phyloP scores from a whole-genome alignment of 306 rosid species.

The Fragaria iinumae region DNA sequence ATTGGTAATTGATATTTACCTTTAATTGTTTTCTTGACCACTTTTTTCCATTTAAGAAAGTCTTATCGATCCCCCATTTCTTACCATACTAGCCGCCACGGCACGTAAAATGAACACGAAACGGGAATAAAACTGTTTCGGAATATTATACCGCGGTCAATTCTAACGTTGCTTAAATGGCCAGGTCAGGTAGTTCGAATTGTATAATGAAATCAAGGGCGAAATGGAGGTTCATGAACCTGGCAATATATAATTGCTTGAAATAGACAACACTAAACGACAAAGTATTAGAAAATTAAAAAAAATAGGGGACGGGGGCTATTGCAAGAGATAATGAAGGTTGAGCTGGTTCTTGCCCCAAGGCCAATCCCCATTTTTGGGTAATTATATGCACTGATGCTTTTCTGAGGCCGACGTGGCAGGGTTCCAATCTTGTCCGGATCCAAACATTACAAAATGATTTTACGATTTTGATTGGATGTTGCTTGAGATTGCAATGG shows the following conservation, averaged over 20 bases:
- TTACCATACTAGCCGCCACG: background rate
- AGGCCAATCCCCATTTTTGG: background rate
- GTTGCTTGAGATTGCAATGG: too few relatives aligned
- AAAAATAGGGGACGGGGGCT: too few relatives aligned
- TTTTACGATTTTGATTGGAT: too few relatives aligned
- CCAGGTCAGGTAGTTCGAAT: background rate
- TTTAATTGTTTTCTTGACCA: too few relatives aligned
- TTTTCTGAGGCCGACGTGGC: background rate
- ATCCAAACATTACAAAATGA: too few relatives aligned
- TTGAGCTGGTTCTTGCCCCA: background rate
- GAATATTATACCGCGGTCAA: constrained; percentile 2
- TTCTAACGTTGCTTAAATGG: background rate
- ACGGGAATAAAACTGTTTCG: constrained; percentile 3
- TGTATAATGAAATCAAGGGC: background rate
- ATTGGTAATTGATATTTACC: too few relatives aligned
- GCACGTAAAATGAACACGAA: too few relatives aligned
- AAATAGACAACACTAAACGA: constrained; percentile 11
- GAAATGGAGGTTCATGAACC: constrained; percentile 18
- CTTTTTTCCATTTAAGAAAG: too few relatives aligned
- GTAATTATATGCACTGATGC: background rate
- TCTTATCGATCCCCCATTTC: background rate
- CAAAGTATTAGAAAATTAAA: background rate
- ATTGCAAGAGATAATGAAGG: background rate
- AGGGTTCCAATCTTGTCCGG: background rate
- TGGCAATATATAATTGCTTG: background rate